Evolutionary conservation across 176 grass and related monocot species (phyloP), one percentile per base, ranked within the genome.

Genomic region (Lolium multiflorum): DNA sequence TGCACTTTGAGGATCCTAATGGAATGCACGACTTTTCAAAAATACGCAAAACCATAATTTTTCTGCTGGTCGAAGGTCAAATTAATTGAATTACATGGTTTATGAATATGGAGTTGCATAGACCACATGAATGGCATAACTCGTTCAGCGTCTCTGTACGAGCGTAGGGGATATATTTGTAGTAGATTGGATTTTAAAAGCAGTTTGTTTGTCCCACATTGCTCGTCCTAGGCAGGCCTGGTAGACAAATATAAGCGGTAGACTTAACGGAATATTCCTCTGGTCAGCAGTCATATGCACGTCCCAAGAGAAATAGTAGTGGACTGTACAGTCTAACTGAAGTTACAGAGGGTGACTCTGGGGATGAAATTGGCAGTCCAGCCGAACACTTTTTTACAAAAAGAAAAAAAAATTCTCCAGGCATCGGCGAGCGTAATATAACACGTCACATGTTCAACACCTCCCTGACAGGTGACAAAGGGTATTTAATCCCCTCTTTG

Each of bases 381-480:
- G 37, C 41, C 61, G 50, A 80, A 51, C 39, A 39, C 47, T 74
- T 73, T 80, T 73, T 74, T 49, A 4, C 13, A 56, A 31, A 80
- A 46, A 8, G 0, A 15, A 63, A 71, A 73, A 3, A 26, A 35
- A 80, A 76, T 70, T 49, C 1, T 22, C 6, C 20, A 20, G 54
- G 28, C 76, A 67, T 79, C 37, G 81, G 25, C 71, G 41, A 21
- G 18, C 24, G 49, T 41, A 49, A 12, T 13, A 52, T 68, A 77
- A 67, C 50, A 51, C 62, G 55, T 88, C 73, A 88, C 73, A 88
- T 78, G 73, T 71, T 78, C 39, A 78, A 78, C 87, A 51, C 49
- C 81, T 72, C 56, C 65, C 41, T 88, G 81, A 79, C 81, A 78
- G 50, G 37, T 75, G 48, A 85, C 88, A 67, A 85, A 55, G 76